Conservation (phyloP, 768 basidiomycete species). For the Lentinula sp. region DNA sequence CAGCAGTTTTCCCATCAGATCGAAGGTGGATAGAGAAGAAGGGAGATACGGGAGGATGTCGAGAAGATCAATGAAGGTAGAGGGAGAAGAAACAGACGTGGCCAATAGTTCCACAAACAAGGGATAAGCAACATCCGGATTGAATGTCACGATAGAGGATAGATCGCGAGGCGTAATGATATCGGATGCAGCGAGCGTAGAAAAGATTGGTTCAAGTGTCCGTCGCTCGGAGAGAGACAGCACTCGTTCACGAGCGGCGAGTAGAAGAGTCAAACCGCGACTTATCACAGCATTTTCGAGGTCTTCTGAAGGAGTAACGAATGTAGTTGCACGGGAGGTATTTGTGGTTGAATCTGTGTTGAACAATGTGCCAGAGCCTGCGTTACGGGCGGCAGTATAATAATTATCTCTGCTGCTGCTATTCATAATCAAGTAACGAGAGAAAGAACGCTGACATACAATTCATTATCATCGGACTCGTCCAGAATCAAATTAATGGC, state of each 20-base stretch:
- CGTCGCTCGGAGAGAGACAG: slow-evolving; percentile 74
- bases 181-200: slow-evolving; percentile 36
- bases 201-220: slow-evolving; percentile 47
- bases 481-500: slow-evolving; percentile 67
- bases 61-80: slow-evolving; percentile 57
- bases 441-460: slow-evolving; percentile 26
- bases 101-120: slow-evolving; percentile 56
- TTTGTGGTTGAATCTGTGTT: background rate
- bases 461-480: slow-evolving; percentile 45
- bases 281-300: slow-evolving; percentile 50
- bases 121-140: slow-evolving; percentile 65
- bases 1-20: slow-evolving; percentile 64
- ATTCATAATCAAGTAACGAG: background rate
- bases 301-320: slow-evolving; percentile 41
- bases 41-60: slow-evolving; percentile 62
- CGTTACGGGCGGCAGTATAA: background rate
- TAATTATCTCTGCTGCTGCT: background rate
- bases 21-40: slow-evolving; percentile 68
- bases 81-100: slow-evolving; percentile 28
- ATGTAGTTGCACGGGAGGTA: background rate
- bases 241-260: slow-evolving; percentile 65
- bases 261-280: slow-evolving; percentile 61
- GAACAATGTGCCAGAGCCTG: slow-evolving; percentile 9
- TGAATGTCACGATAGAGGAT: slow-evolving; percentile 57
- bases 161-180: slow-evolving; percentile 68